These are phyloP conservation scores for Pistacia integerrima DNA, from an alignment of 345 rosid species.

Conservation along the genomic window DNA sequence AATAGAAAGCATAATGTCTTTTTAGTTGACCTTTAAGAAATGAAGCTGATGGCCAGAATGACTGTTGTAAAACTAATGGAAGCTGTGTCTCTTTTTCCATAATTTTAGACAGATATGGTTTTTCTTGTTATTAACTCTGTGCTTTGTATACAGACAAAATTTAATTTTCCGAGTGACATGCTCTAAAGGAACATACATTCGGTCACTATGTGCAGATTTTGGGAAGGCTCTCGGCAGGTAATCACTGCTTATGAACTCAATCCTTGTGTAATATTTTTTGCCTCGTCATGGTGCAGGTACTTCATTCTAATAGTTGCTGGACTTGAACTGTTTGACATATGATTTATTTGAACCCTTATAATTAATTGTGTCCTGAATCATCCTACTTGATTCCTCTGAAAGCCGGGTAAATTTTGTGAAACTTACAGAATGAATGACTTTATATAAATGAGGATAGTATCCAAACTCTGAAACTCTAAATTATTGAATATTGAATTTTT, in stretches of 20 bases:
- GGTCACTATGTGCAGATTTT: conserved; percentile 91
- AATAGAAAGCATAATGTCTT: neutral
- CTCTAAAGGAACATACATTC: conserved; percentile 94
- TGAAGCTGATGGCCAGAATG: neutral
- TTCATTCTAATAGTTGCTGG: too few species aligned
- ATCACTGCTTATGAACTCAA: neutral
- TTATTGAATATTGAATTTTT: too few species aligned
- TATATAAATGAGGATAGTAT: neutral
- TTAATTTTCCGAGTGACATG: conserved; percentile 80
- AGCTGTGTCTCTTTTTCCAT: neutral
- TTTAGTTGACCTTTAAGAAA: neutral
- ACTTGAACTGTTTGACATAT: too few species aligned
- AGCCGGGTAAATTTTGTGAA: neutral
- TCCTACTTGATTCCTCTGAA: neutral
- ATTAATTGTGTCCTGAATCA: neutral
- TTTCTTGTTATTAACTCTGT: neutral
- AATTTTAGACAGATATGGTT: neutral
- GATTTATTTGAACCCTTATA: too few species aligned
- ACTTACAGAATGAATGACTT: neutral
- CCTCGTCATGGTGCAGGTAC: neutral
- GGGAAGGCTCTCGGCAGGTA: conserved; percentile 94
- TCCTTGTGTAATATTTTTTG: neutral
- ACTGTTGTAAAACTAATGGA: neutral
- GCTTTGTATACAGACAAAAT: conserved; percentile 68
- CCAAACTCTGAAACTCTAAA: neutral